Base-by-base conservation (phyloP, 441 rosid genomes). In the Aleurites moluccanus region DNA sequence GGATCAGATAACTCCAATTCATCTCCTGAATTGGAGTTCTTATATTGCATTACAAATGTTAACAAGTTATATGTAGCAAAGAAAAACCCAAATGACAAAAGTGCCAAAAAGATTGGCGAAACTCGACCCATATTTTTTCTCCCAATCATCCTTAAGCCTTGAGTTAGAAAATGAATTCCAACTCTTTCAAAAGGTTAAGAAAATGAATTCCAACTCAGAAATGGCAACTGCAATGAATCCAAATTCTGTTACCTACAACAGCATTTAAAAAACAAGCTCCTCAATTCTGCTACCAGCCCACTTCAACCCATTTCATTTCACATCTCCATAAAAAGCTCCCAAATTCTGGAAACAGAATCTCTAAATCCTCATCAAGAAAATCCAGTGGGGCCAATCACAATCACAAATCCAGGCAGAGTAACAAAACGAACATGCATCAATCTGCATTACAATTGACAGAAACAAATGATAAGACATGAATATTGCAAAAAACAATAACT, bases 11-110 rank as follows among this genome's bases (percentile, higher is more conserved):
- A 93, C 47, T 75, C 81, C 75, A 55, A 55, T 56, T 76, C 76
- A 64, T 75, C 78, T 2, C 75, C 82, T 16, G 78, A 75, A 45
- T n/a, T 63, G 27, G 83, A 75, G 21, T 66, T 67, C 73, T 73
- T 85, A 52, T 85, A 59, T 70, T 69, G 85, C 11, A 81, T 70
- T 25, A 82, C 65, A 85, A 84, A 69, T 38, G 85, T 82, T 73
- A 88, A 60, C 72, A 93, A 80, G 84, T 93, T 93, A 67, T 91
- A 93, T 13, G 90, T 86, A 2, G 85, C 91, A 60, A 91, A 80
- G 86, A 79, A 89, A 71, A 85, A 87, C 30, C 93, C 97, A 44
- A 86, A 72, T 7, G 85, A 78, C 72, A 87, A 65, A 69, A 91
- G 85, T 68, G 82, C 80, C 84, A 86, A 76, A 52, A 86, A 80